Conservation (phyloP, 768 basidiomycete species). For the Russula earlei region DNA sequence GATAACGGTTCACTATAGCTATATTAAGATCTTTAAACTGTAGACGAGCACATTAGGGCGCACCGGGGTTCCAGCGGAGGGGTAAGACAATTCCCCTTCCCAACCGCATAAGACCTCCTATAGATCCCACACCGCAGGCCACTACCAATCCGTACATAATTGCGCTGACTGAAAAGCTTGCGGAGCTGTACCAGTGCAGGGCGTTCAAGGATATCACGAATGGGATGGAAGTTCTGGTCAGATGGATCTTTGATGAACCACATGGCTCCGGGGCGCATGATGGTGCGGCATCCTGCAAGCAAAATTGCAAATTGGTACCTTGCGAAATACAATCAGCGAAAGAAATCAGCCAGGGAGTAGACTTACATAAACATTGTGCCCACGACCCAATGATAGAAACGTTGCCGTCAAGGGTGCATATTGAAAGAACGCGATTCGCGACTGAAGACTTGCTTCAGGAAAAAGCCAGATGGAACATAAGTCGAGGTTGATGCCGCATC, state of each 20-base stretch:
- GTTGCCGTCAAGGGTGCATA: slow-evolving; percentile 72
- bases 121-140: slow-evolving; percentile 64
- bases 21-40: background rate
- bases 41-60: background rate
- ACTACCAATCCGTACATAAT: slow-evolving; percentile 84
- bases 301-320: slow-evolving; percentile 90
- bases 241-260: slow-evolving; percentile 97
- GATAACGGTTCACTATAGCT: slow-evolving; percentile 67
- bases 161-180: slow-evolving; percentile 77
- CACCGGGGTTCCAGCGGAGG: slow-evolving; percentile 77
- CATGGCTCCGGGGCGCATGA: slow-evolving; percentile 88
- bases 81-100: slow-evolving; percentile 68
- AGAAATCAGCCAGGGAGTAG: background rate
- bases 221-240: slow-evolving; percentile 87
- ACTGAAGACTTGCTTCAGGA: slow-evolving; percentile 57
- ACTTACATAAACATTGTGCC: slow-evolving; percentile 89
- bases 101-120: slow-evolving; percentile 53
- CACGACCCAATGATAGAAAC: slow-evolving; percentile 88
- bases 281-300: slow-evolving; percentile 66
- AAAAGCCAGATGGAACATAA: slow-evolving; percentile 79
- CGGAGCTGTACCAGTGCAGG: slow-evolving; percentile 73
- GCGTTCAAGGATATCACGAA: slow-evolving; percentile 83
- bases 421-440: slow-evolving; percentile 54
- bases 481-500: slow-evolving; percentile 80
- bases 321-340: slow-evolving; percentile 22